Evolutionary conservation across 2,329 filamentous ascomycete species (phyloP).

Genomic region (Daldinia eschscholtzii): DNA sequence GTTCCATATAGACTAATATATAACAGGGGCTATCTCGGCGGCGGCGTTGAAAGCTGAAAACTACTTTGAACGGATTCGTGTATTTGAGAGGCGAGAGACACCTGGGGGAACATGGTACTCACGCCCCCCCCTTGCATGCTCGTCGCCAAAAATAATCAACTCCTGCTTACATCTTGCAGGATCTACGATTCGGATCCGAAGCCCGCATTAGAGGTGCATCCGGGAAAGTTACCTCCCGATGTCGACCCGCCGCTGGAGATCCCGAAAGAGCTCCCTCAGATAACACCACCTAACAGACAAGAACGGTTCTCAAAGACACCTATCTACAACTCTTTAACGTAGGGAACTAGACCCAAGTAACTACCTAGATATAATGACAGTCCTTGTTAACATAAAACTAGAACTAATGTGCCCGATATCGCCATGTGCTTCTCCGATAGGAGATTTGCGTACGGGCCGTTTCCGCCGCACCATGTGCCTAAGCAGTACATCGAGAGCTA

Average conservation of each 20-base stretch:
- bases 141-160: neutral
- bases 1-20: neutral
- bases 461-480: conserved; percentile 67
- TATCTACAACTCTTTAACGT: conserved; percentile 66
- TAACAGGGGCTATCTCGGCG: conserved; percentile 61
- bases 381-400: conserved; percentile 36
- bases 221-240: conserved; percentile 60
- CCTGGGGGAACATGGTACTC: conserved; percentile 61
- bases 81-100: conserved; percentile 59
- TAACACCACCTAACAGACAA: conserved; percentile 57
- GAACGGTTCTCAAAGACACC: conserved; percentile 63
- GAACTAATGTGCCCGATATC: conserved; percentile 69
- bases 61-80: conserved; percentile 57
- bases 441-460: conserved; percentile 67
- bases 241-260: conserved; percentile 61
- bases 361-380: neutral
- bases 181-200: conserved; percentile 63
- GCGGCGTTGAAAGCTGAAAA: conserved; percentile 61
- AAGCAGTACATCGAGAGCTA: conserved; percentile 69
- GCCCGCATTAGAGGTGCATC: conserved; percentile 52
- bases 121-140: neutral
- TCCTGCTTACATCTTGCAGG: conserved; percentile 52
- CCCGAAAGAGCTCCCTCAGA: conserved; percentile 58
- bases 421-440: conserved; percentile 68
- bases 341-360: conserved; percentile 40